These are phyloP conservation scores for Cyclotella sp. DNA, from an alignment of 108 stramenopile genomes.

Conservation along the genomic window DNA sequence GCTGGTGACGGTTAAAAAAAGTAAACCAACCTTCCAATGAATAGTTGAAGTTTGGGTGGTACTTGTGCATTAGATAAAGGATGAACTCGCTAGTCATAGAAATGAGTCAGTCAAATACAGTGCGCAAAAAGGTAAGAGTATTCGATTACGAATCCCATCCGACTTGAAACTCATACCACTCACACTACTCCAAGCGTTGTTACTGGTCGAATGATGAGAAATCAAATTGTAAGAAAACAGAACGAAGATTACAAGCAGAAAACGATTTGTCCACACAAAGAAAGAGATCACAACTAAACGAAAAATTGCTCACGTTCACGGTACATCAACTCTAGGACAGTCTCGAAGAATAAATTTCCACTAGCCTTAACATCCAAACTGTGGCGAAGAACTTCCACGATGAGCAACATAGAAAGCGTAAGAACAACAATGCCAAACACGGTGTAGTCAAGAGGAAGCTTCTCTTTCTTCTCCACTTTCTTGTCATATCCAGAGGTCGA, in stretches of 20 bases:
- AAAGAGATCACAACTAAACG: no score
- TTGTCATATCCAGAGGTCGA: no score
- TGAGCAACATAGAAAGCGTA: conserved; percentile 71
- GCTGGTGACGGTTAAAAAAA: no score
- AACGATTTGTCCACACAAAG: no score
- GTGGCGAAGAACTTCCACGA: conserved; percentile 75
- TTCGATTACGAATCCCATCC: no score
- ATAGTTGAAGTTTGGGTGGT: conserved; percentile 56
- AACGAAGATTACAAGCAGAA: no score
- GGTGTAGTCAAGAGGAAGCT: conserved; percentile 59
- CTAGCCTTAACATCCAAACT: conserved; percentile 65
- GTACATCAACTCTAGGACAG: conserved; percentile 78
- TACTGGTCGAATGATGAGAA: background rate
- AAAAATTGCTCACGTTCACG: conserved; percentile 68
- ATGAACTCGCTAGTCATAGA: conserved; percentile 53
- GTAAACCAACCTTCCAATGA: conserved; percentile 49
- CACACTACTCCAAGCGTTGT: conserved; percentile 54
- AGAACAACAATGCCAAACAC: conserved; percentile 63
- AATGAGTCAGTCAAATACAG: no score
- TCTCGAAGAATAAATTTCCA: conserved; percentile 69
- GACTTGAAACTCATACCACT: conserved; percentile 3
- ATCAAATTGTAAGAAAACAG: background rate
- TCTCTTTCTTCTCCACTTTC: background rate
- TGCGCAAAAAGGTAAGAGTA: background rate
- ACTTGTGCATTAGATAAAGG: conserved; percentile 70